Evolutionary conservation across 495 filamentous ascomycete genomes (phyloP).

Genomic region (Daldinia concentrica): DNA sequence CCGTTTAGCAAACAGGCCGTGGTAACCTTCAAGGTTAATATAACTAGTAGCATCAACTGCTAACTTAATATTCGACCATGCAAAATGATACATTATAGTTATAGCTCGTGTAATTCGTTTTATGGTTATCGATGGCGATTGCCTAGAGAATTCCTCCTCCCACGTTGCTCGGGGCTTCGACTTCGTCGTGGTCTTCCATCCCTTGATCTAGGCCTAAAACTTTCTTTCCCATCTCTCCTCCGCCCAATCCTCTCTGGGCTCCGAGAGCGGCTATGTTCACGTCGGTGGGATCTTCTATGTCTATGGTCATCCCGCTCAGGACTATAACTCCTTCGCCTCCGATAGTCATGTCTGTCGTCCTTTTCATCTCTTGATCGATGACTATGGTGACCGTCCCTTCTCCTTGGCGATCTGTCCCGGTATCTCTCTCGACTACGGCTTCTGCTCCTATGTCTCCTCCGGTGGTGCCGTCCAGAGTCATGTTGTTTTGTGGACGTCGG

Average conservation of each 20-base stretch:
- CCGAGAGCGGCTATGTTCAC: slow-evolving; percentile 29
- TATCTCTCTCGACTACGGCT: slow-evolving; percentile 47
- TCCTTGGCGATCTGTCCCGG: slow-evolving; percentile 30
- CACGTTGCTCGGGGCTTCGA: slow-evolving; percentile 32
- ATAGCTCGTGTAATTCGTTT: background rate
- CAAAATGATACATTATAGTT: background rate
- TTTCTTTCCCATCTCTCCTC: slow-evolving; percentile 34
- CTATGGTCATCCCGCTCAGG: slow-evolving; percentile 24
- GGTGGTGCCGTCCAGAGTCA: slow-evolving; percentile 49
- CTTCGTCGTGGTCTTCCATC: slow-evolving; percentile 41
- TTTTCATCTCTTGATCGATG: slow-evolving; percentile 32
- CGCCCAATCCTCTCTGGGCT: slow-evolving; percentile 37
- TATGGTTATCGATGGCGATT: slow-evolving; percentile 4
- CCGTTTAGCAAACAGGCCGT: background rate
- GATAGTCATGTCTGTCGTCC: slow-evolving; percentile 31
- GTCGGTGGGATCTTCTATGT: slow-evolving; percentile 15
- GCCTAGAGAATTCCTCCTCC: slow-evolving; percentile 21
- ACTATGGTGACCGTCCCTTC: slow-evolving; percentile 27
- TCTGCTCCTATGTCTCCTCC: slow-evolving; percentile 50
- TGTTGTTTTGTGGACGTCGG: slow-evolving; percentile 40
- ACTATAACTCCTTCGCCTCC: slow-evolving; percentile 31
- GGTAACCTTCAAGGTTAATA: background rate
- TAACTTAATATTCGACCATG: background rate
- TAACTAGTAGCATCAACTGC: background rate
- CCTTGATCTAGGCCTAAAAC: slow-evolving; percentile 32